Base-by-base conservation (phyloP, 192 early-diverging fungal species). In the Coemansia sp. region DNA sequence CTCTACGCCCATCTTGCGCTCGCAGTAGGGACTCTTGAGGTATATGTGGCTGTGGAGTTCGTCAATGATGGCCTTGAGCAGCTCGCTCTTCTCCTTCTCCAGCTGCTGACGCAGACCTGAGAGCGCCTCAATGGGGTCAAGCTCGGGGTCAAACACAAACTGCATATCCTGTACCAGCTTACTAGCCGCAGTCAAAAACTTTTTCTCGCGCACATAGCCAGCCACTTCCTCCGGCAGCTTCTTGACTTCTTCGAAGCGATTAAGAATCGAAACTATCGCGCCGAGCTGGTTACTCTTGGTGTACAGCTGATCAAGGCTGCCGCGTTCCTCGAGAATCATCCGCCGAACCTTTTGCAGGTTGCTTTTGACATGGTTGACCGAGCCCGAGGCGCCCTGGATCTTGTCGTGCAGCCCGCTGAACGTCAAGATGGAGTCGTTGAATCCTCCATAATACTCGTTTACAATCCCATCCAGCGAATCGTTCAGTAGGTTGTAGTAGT, bases 1-100 rank as follows among this genome's bases (percentile, higher is more conserved):
- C 25, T 64, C 76, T 1, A 65, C 22, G 17, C 64, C 72, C 60
- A 62, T 63, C 20, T 70, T 70, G 9, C 78, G 72, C 55, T 86
- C 87, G 46, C 85, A 86, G 48, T 88, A 88, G 10, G 83, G 79
- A 28, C 84, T 88, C 34, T 88, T 90, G 2, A 90, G 53, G 68
- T 90, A 90, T 6, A 90, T 60, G 56, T 88, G 85, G 57, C 80
- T 87, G 36, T 88, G 87, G 27, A 90, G 73, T 46, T 90, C 87
- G 42, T 88, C 88, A 30, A 87, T 80, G 9, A 88, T 70, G 9
- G 76, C 62, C 42, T 85, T 84, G 18, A 81, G 68, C 37, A 72
- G 24, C 19, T 61, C 64, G 15, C 35, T 43, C 44, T 72, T 74
- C 23, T 79, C 77, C 46, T 71, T 67, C 36, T 80, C 81, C 14